Evolutionary conservation across 768 basidiomycete species (phyloP), one percentile per base, ranked within the genome.

Genomic region (Trametes villosa): DNA sequence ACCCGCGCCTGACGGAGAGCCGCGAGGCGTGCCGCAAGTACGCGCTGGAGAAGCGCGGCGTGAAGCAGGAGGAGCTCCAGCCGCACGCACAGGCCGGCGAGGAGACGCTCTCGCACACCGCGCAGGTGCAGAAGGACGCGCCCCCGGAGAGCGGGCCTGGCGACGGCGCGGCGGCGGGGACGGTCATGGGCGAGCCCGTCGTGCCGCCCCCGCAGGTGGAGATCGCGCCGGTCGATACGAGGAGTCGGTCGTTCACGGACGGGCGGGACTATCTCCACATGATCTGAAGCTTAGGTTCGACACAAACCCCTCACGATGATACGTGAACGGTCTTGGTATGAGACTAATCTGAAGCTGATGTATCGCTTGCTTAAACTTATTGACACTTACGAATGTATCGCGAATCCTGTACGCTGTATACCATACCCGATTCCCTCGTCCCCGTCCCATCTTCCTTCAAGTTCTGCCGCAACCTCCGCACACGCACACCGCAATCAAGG

Each of bases 21-120:
- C 74, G 79, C 58, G 86, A 88, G 58, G 87, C 85, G 47, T 91
- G 89, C 69, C 74, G 88, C 66, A 79, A 77, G 40, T 91, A 91
- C 71, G 88, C 87, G 18, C 56, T 86, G 61, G 78, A 78, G 57
- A 73, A 80, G 66, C 75, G 90, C n/a, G 88, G 87, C 0, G 79
- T 88, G 4, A 75, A 72, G 47, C 74, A 77, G 70, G 81, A 86
- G 15, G 87, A 91, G 58, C 68, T 91, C 50, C 77, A 88, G 77
- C 90, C 89, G 27, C 82, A 87, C 76, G 76, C 78, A 8, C 67
- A 68, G 12, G 79, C 78, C 13, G 86, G 83, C 1, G 85, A 86
- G 63, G 80, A 79, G 66, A 84, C 85, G 54, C 64, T 89, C 48
- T 77, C 71, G 53, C 65, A 75, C 27, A 36, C 52, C 34, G 63